Base-by-base conservation (phyloP, 1,284 basidiomycete genomes). In the Trametes pubescens region DNA sequence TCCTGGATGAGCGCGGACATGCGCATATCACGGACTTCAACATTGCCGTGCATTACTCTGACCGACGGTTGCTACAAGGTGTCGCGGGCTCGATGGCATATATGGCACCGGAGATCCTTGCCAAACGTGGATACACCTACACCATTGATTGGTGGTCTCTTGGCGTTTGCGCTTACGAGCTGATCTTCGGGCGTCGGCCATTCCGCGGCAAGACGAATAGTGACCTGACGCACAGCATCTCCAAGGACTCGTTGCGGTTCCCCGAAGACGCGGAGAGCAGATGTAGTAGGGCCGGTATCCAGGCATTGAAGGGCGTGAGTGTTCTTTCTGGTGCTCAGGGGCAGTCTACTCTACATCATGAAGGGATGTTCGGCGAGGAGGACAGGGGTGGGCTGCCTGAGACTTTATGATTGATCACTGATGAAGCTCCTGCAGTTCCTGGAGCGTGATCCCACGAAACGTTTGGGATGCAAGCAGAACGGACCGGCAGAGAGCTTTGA, bases 51-150 rank as follows among this genome's bases (percentile, higher is more conserved):
- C 97, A 99, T 78, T 99, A 94, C 74, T 89, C 91, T 5, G 94
- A 97, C 55, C 84, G 92, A 57, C 84, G 90, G 35, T 77, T 89
- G 59, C 82, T 99, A 47, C 96, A 93, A 9, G 95, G 95, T n/a
- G 93, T 99, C 0, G 97, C 96, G n/a, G 96, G 96, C 2, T 95
- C 93, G 57, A 98, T 99, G 96, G 97, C 97, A 2, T 99, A 99
- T 78, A 99, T 99, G 97, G 96, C 96, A 38, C 93, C 96, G 1
- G 96, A 98, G 80, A 96, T 98, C 61, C 83, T 98, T 38, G 79
- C 84, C 38, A 92, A 92, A 76, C 86, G 89, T 62, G 91, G 91
- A 32, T 98, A 98, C 77, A 94, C 93, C 1, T 94, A 90, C 70
- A 89, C 91, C 29, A 95, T 98, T 69, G 96, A 98, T 78, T 98